Percentiles rank a stretch among this genome's conserved stretches.
Conservation (phyloP, 2,329 filamentous ascomycete species). For the Cordyceps javanica region DNA sequence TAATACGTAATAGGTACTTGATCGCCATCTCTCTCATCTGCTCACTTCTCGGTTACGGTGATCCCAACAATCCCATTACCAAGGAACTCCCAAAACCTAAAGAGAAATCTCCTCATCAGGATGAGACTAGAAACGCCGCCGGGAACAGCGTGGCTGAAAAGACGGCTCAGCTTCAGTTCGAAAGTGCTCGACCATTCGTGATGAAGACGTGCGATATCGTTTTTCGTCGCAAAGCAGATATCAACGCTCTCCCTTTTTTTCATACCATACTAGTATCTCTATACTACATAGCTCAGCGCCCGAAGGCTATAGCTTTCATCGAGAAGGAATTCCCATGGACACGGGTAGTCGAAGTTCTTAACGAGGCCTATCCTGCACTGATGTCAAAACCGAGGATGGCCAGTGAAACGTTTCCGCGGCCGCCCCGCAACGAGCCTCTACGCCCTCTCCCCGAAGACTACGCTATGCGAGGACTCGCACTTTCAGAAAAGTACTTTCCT, state of each 20-base stretch:
- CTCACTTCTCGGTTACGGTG: constrained; percentile 28
- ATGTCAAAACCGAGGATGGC: constrained; percentile 31
- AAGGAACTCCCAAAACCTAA: constrained; percentile 15
- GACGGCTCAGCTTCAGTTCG: too few species aligned
- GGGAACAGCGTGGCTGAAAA: too few species aligned
- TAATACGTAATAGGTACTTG: neutral
- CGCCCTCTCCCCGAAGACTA: constrained; percentile 65
- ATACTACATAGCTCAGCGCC: constrained; percentile 34
- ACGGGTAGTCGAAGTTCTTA: constrained; percentile 31
- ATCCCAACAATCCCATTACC: constrained; percentile 38
- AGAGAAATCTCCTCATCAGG: too few species aligned
- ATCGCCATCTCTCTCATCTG: constrained; percentile 28
- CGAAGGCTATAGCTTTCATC: constrained; percentile 37
- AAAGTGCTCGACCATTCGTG: constrained; percentile 34
- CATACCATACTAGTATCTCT: constrained; percentile 59
- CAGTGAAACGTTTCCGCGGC: constrained; percentile 40
- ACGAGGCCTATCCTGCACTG: constrained; percentile 25
- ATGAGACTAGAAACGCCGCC: neutral
- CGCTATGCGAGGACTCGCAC: constrained; percentile 57
- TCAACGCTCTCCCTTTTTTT: constrained; percentile 55
- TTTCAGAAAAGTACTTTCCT: constrained; percentile 53
- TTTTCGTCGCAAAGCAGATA: constrained; percentile 47
- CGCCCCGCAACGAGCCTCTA: constrained; percentile 35
- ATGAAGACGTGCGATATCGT: constrained; percentile 40
- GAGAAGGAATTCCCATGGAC: constrained; percentile 48